Evolutionary conservation across 345 rosid species (phyloP).

Genomic region (Eucalyptus curtisii): DNA sequence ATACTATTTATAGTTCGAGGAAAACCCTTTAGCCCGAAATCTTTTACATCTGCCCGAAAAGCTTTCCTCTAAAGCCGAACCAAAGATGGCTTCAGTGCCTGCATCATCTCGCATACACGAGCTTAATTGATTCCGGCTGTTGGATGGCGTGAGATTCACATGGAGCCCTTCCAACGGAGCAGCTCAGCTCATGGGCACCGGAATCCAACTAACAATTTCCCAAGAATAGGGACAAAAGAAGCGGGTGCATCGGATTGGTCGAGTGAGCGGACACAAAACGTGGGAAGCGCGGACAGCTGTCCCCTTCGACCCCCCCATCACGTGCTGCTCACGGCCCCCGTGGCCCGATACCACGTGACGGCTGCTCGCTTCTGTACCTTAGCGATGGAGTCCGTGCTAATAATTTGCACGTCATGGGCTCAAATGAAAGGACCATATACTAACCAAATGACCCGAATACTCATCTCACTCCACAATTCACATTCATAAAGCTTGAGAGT

Average conservation of each 20-base stretch:
- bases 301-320: not conserved
- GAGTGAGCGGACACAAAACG: not conserved
- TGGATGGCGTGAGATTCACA: not conserved
- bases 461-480: not conserved
- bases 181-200: not conserved
- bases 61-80: not conserved
- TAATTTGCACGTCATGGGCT: not conserved
- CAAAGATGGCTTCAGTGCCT: accelerated
- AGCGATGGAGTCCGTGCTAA: not conserved
- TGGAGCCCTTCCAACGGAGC: not conserved
- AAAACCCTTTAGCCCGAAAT: not conserved
- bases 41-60: not conserved
- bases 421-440: no score
- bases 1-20: not conserved
- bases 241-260: not conserved
- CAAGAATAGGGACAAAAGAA: not conserved
- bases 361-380: not conserved
- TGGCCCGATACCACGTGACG: not conserved
- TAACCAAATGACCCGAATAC: no score
- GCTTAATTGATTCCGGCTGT: not conserved
- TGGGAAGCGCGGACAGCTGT: not conserved
- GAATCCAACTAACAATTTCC: not conserved
- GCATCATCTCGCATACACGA: accelerated
- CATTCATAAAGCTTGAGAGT: not conserved
- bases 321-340: not conserved